Base-by-base conservation (phyloP, 163 green algal genomes). In the Scenedesmus sp. region DNA sequence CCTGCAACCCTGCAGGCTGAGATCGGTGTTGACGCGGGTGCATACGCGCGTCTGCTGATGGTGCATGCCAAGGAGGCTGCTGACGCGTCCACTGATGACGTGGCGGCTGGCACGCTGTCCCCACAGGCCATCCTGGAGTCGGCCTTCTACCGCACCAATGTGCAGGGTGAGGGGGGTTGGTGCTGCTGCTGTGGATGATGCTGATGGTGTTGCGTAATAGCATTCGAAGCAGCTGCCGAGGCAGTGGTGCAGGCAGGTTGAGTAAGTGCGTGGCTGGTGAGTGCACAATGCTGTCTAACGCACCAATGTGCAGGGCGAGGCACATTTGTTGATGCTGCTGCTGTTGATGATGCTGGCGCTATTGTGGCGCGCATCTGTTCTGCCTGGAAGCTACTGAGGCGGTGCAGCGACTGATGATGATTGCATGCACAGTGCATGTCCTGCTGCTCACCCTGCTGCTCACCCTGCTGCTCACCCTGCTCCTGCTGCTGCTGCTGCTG, bases 11-110 rank as follows among this genome's bases (percentile, higher is more conserved):
- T 59, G 56, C 91, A 97, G 95, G 94, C 95, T 59, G 95, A 98
- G 86, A 92, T 97, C 56, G 97, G 97, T 66, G 94, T 98, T n/a
- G 97, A 99, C 90, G 94, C 97, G 8, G 97, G 96, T 15, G 91
- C 94, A 13, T 97, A 97, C 77, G 95, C 96, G 3, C 94, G 96
- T 4, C 88, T 94, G 86, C 93, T 97, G 9, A 97, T 97, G 96
- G 88, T 88, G 73, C 79, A 95, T 62, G 96, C 96, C 54, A 94
- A 93, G 76, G 91, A 95, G 46, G 92, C 84, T 5, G 94, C 94
- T 13, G 95, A 96, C 62, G 95, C 96, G 8, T 94, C 98, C 87
- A 97, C 95, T 46, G 96, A 15, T 23, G 82, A 60, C n/a, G 94
- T 73, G 23, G 89, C 89, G 18, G 89, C 84, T 13, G 90, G 55